phyloP scores from a whole-genome alignment of 2,329 filamentous ascomycete genomes.

The Verticillium nonalfalfae region DNA sequence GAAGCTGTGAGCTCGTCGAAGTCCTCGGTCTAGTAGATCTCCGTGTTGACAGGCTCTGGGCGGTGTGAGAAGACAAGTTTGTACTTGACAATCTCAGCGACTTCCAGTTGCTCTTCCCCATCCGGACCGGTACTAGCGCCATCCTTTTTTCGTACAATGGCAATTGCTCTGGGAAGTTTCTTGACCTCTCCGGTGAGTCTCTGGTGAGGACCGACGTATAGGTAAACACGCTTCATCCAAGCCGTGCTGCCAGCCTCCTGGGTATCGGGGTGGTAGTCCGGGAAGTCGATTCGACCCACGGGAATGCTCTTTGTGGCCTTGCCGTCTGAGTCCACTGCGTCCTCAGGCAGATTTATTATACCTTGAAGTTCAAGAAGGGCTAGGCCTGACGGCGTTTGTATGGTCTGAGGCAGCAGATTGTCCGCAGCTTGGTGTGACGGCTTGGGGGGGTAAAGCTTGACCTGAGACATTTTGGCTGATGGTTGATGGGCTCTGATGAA shows the following conservation, averaged over 20 bases:
- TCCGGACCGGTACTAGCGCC: conserved; percentile 28
- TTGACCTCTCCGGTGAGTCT: conserved; percentile 85
- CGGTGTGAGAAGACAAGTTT: conserved; percentile 80
- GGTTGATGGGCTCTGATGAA: not conserved
- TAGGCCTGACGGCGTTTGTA: conserved; percentile 84
- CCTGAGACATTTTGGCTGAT: conserved; percentile 25
- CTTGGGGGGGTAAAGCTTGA: conserved; percentile 33
- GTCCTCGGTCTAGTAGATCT: conserved; percentile 14
- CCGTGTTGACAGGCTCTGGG: conserved; percentile 73
- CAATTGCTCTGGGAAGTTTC: conserved; percentile 73
- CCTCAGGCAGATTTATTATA: conserved; percentile 67
- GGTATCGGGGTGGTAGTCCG: conserved; percentile 56
- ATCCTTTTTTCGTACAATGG: conserved; percentile 60
- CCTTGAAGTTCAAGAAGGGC: conserved; percentile 92
- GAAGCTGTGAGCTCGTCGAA: not conserved
- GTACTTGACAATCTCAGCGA: conserved; percentile 80
- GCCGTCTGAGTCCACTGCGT: conserved; percentile 23
- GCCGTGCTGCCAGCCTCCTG: conserved; percentile 46
- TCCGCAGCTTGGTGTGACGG: conserved; percentile 11
- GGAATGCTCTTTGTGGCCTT: conserved; percentile 28
- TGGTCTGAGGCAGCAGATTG: conserved; percentile 67
- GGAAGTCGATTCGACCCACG: conserved; percentile 73
- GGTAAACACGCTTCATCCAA: conserved; percentile 87
- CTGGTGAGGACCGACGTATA: conserved; percentile 87
- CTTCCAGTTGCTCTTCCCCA: conserved; percentile 56